Percentiles rank a stretch among this genome's conserved stretches.
These are phyloP conservation scores for Solanum tacnaense DNA, from an alignment of 257 asterid genomes.

Conservation along the genomic window DNA sequence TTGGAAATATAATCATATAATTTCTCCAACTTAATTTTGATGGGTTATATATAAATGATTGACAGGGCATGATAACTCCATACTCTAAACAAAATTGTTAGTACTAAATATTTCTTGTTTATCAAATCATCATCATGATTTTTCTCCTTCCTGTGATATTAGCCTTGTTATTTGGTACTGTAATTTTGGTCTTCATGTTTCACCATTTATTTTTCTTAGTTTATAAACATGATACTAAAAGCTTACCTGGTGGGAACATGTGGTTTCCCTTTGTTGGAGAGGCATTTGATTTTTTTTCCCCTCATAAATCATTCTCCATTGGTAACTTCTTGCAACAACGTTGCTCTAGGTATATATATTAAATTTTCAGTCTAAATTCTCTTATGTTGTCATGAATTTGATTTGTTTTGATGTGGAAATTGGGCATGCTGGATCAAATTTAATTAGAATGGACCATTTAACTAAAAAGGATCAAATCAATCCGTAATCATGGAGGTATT, in stretches of 20 bases:
- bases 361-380: background rate
- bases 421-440: background rate
- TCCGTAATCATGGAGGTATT: background rate
- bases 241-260: constrained; percentile 50
- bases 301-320: constrained; percentile 45
- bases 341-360: constrained; percentile 13
- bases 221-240: background rate
- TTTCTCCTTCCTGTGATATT: background rate
- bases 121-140: background rate
- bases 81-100: background rate
- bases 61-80: background rate
- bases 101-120: background rate
- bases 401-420: background rate
- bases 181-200: background rate
- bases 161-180: background rate
- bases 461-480: background rate
- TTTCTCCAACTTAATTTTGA: background rate
- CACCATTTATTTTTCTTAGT: background rate
- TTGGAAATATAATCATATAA: background rate
- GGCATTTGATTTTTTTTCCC: constrained; percentile 47
- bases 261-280: constrained; percentile 60
- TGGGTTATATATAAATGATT: background rate
- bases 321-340: constrained; percentile 49
- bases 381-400: too few species aligned
- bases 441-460: background rate